phyloP scores from a whole-genome alignment of 2,329 filamentous ascomycete species.

The Scedosporium boydii region DNA sequence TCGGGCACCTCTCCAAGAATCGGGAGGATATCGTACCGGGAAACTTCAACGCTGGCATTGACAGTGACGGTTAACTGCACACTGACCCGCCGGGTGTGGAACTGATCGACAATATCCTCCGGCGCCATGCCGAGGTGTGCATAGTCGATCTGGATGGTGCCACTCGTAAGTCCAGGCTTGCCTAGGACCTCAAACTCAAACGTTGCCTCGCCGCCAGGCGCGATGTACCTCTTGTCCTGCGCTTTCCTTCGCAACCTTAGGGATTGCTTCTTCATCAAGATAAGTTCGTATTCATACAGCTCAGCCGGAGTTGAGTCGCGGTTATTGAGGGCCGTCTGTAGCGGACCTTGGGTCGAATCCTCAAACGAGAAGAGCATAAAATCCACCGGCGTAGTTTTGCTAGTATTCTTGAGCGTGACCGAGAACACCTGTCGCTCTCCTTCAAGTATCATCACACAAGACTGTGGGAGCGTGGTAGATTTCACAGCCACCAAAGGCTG shows the following conservation, averaged over 20 bases:
- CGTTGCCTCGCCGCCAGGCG: slow-evolving; percentile 55
- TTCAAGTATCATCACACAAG: slow-evolving; percentile 84
- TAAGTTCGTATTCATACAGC: slow-evolving; percentile 76
- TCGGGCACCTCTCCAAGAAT: slow-evolving; percentile 57
- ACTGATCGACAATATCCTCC: slow-evolving; percentile 60
- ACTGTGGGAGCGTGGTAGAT: slow-evolving; percentile 69
- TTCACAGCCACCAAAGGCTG: slow-evolving; percentile 73
- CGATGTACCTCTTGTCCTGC: slow-evolving; percentile 49
- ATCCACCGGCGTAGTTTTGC: slow-evolving; percentile 61
- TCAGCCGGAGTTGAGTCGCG: slow-evolving; percentile 72
- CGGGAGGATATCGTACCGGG: slow-evolving; percentile 69
- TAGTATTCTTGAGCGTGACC: slow-evolving; percentile 72
- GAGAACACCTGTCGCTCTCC: slow-evolving; percentile 73
- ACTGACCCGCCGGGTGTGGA: slow-evolving; percentile 76
- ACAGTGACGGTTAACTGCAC: slow-evolving; percentile 81
- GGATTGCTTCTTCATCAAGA: slow-evolving; percentile 66
- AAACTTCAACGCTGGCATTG: slow-evolving; percentile 79
- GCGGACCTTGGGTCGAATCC: slow-evolving; percentile 71
- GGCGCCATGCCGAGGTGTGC: slow-evolving; percentile 63
- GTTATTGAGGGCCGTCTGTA: slow-evolving; percentile 65
- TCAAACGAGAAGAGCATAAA: slow-evolving; percentile 82
- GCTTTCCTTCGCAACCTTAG: slow-evolving; percentile 44
- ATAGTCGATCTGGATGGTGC: slow-evolving; percentile 77
- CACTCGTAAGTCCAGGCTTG: slow-evolving; percentile 73
- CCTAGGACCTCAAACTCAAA: slow-evolving; percentile 82